Evolutionary conservation across 257 asterid genomes (phyloP), one percentile per base, ranked within the genome.

Genomic region (Craterostigma plantagineum): DNA sequence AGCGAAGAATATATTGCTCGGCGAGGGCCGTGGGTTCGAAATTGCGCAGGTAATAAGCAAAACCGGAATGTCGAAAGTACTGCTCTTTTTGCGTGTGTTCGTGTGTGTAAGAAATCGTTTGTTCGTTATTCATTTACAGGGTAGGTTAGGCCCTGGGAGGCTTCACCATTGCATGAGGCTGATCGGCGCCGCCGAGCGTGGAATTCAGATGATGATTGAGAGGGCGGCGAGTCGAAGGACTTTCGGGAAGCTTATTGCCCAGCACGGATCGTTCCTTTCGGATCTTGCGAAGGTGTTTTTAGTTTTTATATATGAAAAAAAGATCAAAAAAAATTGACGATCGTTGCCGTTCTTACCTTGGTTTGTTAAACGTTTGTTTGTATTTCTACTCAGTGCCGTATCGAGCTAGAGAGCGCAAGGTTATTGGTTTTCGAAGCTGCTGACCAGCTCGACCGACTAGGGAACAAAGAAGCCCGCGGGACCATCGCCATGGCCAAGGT

Each of bases 1-100:
- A 4, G 62, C 76, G 58, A 70, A 48, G 53, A 87, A 74, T 54
- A 79, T 87, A 57, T 66, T 87, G 10, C 75, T 79, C 16, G 98
- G 98, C 10, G 95, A 87, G 73, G 98, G 98, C 36, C 83, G 93
- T 54, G 98, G 98, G 37, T 87, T 87, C 36, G 98, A 87, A 63
- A 87, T 87, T 54, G 98, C 98, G 43, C 98, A 82, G 94, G 97
- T 81, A 45, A 65, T 17, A 10, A 1, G 35, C 15, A 12, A 49
- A 14, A n/a, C n/a, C n/a, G n/a, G n/a, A n/a, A n/a, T n/a, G n/a
- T n/a, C n/a, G n/a, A n/a, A n/a, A n/a, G n/a, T n/a, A n/a, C n/a
- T n/a, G n/a, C n/a, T n/a, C n/a, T n/a, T n/a, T n/a, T n/a, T n/a
- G n/a, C n/a, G n/a, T n/a, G n/a, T n/a, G n/a, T n/a, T n/a, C n/a